These are phyloP conservation scores for Pinus taeda DNA, from an alignment of 75 land plant species.

Conservation along the genomic window DNA sequence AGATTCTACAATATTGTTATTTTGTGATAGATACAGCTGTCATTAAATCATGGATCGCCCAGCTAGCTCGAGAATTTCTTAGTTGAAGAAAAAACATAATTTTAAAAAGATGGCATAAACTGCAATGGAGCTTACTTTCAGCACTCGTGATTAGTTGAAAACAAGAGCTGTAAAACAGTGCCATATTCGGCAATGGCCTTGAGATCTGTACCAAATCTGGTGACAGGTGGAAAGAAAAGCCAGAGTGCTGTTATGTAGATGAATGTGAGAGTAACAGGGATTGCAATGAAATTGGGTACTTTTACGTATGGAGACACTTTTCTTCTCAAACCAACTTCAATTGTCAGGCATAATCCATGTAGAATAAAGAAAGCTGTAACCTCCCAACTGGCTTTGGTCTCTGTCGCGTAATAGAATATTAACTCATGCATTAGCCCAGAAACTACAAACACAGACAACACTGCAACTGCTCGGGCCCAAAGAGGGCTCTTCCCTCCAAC, in stretches of 20 bases:
- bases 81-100: too few relatives aligned
- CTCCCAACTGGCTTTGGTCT: conserved; percentile 52
- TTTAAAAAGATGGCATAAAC: too few relatives aligned
- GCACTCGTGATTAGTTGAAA: neutral
- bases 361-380: conserved; percentile 60
- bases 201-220: conserved; percentile 26
- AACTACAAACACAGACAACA: conserved; percentile 44
- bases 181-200: conserved; percentile 30
- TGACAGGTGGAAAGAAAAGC: conserved; percentile 60
- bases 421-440: conserved; percentile 86
- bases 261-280: conserved; percentile 22
- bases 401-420: conserved; percentile 41
- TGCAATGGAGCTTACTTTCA: too few relatives aligned
- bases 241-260: conserved; percentile 27
- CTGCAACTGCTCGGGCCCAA: conserved; percentile 19
- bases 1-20: too few relatives aligned
- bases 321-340: conserved; percentile 32
- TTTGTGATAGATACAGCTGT: too few relatives aligned
- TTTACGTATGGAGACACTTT: neutral
- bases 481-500: conserved; percentile 6
- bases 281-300: conserved; percentile 3
- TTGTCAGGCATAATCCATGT: conserved; percentile 40
- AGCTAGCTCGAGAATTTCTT: too few relatives aligned
- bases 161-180: neutral
- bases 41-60: too few relatives aligned